Base-by-base conservation (phyloP, 495 filamentous ascomycete genomes). In the Neurospora tetrasperma region DNA sequence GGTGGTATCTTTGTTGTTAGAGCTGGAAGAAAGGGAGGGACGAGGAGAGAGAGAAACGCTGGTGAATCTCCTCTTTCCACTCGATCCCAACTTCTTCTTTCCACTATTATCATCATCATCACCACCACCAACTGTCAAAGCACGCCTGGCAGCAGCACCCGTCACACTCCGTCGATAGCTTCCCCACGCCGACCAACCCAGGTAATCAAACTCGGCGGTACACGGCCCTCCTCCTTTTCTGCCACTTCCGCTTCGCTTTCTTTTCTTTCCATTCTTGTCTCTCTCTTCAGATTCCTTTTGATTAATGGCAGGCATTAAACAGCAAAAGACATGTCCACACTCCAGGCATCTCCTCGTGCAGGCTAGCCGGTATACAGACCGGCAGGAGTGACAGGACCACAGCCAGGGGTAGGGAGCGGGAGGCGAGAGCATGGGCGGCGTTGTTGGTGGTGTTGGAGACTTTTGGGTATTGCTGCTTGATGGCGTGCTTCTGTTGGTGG, bases 331-430 rank as follows among this genome's bases (percentile, higher is more conserved):
- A 74, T 86, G 85, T 5, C 78, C 78, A 73, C 84, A 85, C 20
- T 81, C 74, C 6, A 86, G 79, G 54, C 85, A 86, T 12, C 84
- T 83, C 3, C 83, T 79, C 0, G 84, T 85, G 73, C 80, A 81
- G n/a, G 80, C 76, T 11, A 86, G 73, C 1, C 76, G 78, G 74
- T 85, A 86, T 1, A 76, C 70, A 10, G 72, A 75, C n/a, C 68
- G 38, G 74, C 85, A 86, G 3, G 71, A 69, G 72, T 84, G 83
- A 71, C 85, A 86, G 41, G 78, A 78, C 84, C 85, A 86, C n/a
- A 79, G 70, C 85, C 83, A 86, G 14, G 79, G 76, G 20, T 73
- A 75, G 3, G 83, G 83, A 1, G 70, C 41, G 4, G 75, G 74
- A 18, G 81, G 82, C 0, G 71, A 76, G 0, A 77, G 76, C 71